Evolutionary conservation across 148 eudicot species (phyloP), one percentile per base, ranked within the genome.

Genomic region (Suaeda aralocaspica): DNA sequence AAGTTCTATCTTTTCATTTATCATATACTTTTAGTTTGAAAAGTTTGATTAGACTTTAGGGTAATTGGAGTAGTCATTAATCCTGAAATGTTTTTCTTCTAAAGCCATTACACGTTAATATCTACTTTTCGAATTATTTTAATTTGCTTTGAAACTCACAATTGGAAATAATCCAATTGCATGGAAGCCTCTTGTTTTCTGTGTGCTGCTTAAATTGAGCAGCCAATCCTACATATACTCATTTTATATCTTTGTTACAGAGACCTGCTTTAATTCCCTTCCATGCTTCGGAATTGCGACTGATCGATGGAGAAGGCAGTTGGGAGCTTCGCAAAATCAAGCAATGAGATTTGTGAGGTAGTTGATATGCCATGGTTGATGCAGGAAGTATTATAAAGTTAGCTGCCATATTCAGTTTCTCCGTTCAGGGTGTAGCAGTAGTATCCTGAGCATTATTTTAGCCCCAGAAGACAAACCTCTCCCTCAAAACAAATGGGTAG

Each of bases 211-310:
- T n/a, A n/a, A n/a, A 19, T 72, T 34, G 33, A 60, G 19, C 58
- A 34, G 25, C 59, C 30, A 13, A n/a, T n/a, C n/a, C n/a, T 67
- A 9, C 6, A 28, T 52, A 12, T 66, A 26, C 73, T 76, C 33
- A 58, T 60, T 42, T 13, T 28, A 19, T 4, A 24, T 41, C 26
- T 25, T 59, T 33, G 55, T 63, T 29, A 60, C 89, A 93, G 98
- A 96, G 98, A 56, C n/a, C 98, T 67, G 98, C 98, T 63, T 80
- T 93, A 70, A 93, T 93, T 72, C 95, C 92, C n/a, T 93, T 88
- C 88, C 98, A 93, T 77, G 74, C 84, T n/a, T 64, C 63, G 84
- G 96, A 93, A 79, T 78, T 93, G 64, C 81, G 90, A 69, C 75
- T 93, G 73, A 84, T 93, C 41, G 98, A 93, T 62, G 98, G 98